phyloP scores from a whole-genome alignment of 768 basidiomycete genomes.

The Mycena chlorophos region DNA sequence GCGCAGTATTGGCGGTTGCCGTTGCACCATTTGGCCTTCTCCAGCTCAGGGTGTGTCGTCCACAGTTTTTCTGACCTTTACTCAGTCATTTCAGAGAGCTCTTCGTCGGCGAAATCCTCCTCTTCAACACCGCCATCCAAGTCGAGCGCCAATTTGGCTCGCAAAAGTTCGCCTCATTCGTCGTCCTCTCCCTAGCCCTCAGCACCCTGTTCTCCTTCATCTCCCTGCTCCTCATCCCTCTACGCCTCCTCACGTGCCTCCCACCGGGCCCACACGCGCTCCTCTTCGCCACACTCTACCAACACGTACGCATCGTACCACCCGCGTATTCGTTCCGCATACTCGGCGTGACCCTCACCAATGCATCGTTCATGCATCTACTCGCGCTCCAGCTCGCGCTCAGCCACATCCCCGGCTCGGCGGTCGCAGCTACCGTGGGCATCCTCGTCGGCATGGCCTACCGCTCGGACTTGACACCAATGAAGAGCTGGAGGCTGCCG shows the following conservation, averaged over 20 bases:
- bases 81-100: slow-evolving; percentile 57
- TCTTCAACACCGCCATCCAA: slow-evolving; percentile 69
- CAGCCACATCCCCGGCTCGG: slow-evolving; percentile 66
- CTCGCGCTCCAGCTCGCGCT: slow-evolving; percentile 73
- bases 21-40: slow-evolving; percentile 72
- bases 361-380: slow-evolving; percentile 74
- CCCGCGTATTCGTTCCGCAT: slow-evolving; percentile 73
- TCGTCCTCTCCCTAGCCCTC: too few relatives aligned
- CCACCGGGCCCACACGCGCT: slow-evolving; percentile 76
- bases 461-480: slow-evolving; percentile 75
- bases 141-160: slow-evolving; percentile 88
- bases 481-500: slow-evolving; percentile 81
- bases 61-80: background rate
- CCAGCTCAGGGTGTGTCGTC: slow-evolving; percentile 52
- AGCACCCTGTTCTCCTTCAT: slow-evolving; percentile 63
- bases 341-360: slow-evolving; percentile 70
- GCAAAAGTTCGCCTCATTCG: slow-evolving; percentile 83
- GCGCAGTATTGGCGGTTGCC: slow-evolving; percentile 83
- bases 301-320: slow-evolving; percentile 78
- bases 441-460: slow-evolving; percentile 74
- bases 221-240: slow-evolving; percentile 63
- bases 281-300: slow-evolving; percentile 79
- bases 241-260: slow-evolving; percentile 69
- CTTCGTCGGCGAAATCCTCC: slow-evolving; percentile 68
- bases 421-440: slow-evolving; percentile 62